Evolutionary conservation across 352 stramenopile genomes (phyloP), one percentile per base, ranked within the genome.

Genomic region (Globisporangium megalacanthum): DNA sequence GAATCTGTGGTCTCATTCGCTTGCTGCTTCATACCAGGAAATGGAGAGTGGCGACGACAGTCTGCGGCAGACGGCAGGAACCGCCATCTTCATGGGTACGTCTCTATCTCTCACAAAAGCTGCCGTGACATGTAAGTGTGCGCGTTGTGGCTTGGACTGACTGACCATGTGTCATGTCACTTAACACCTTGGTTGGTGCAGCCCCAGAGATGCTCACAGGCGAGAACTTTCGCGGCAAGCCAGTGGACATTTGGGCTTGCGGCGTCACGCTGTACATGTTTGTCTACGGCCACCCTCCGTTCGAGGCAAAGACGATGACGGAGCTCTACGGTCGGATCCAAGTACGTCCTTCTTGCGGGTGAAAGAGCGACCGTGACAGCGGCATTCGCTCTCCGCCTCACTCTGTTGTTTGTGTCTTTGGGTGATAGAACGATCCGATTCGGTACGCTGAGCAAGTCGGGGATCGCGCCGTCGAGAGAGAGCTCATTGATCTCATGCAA

Each of bases 251-350:
- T 15, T 99, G 96, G 96, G 94, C 95, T 14, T 97, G 91, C 19
- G 96, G 96, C 5, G 69, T 99, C 35, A 98, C 94, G 61, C 66
- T 99, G 3, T 98, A 97, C 66, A 98, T 98, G 73, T 98, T 99
- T 66, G 79, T 96, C 9, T 98, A 97, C 52, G 93, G 94, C 15
- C 79, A 80, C 37, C 76, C 97, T 5, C 96, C 96, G 4, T 99
- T 98, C 64, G 85, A 91, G 59, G 92, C 89, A 31, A 77, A 94
- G 49, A 82, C 76, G 13, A 90, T 97, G 56, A 81, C 80, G 14
- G 85, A 97, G 42, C 65, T 99, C 14, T 98, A 98, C 80, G 66
- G 76, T 0, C 81, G 83, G 42, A 99, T 99, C 66, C 73, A 79
- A 57, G 72, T 86, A 72, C 52, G 70, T 49, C 25, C 33, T 35